phyloP scores from a whole-genome alignment of 305 asterid genomes.

The Fraxinus latifolia region DNA sequence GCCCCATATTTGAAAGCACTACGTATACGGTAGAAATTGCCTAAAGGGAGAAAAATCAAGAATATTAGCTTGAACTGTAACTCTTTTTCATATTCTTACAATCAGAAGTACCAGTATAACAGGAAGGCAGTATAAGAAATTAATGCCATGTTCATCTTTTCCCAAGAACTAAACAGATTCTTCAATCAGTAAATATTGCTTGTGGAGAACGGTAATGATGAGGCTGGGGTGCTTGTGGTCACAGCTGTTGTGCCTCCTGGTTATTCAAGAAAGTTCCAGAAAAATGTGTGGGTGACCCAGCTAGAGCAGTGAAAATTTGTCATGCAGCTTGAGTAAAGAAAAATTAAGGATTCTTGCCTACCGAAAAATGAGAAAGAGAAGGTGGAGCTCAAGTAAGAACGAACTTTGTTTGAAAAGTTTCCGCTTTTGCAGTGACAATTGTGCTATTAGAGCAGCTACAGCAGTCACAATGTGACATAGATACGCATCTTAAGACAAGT shows the following conservation, averaged over 20 bases:
- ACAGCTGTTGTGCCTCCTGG: not conserved
- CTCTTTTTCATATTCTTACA: slow-evolving; percentile 5
- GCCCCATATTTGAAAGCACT: slow-evolving; percentile 87
- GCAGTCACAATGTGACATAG: not conserved
- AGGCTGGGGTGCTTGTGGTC: not conserved
- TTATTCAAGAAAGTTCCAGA: not conserved
- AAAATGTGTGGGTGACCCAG: not conserved
- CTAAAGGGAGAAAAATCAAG: slow-evolving; percentile 35
- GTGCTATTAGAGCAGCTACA: not conserved
- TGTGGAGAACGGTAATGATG: not conserved
- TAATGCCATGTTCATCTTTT: not conserved
- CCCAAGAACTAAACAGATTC: not conserved
- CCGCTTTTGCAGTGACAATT: not conserved
- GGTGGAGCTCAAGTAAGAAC: not conserved
- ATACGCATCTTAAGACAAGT: not conserved
- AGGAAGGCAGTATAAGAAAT: not conserved
- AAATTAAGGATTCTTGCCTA: not conserved
- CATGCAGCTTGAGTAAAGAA: not conserved
- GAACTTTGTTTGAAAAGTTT: not conserved
- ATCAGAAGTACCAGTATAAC: slow-evolving; percentile 3
- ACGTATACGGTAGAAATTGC: slow-evolving; percentile 79
- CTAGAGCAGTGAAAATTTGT: not conserved
- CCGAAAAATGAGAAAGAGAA: not conserved
- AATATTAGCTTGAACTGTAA: not conserved
- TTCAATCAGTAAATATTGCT: not conserved